Evolutionary conservation across 208 protist genomes (phyloP).

Genomic region (Balamuthia mandrillaris): DNA sequence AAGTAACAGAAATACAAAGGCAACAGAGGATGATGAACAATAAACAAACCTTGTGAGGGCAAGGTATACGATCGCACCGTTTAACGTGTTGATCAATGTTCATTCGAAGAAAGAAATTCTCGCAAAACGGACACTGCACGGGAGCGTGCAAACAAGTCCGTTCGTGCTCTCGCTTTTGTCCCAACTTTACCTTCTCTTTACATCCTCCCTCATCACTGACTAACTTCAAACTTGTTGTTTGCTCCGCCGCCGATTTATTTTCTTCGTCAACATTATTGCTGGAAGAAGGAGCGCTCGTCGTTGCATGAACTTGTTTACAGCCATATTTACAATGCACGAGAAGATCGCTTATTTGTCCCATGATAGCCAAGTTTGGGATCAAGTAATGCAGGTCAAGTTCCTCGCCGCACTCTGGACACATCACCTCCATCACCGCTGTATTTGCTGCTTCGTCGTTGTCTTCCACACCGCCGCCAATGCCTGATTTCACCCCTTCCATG

Average conservation of each 20-base stretch:
- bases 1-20: neutral
- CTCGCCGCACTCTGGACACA: neutral
- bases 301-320: neutral
- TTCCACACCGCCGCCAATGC: too few species aligned
- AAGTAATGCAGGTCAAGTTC: neutral
- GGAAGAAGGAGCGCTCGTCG: neutral
- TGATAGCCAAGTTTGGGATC: conserved; percentile 19
- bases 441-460: too few species aligned
- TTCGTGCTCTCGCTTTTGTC: neutral
- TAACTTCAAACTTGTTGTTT: too few species aligned
- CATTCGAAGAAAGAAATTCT: neutral
- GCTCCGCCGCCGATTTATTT: neutral
- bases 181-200: neutral
- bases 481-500: too few species aligned
- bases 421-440: too few species aligned
- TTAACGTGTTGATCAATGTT: neutral
- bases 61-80: neutral
- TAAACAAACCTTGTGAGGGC: neutral
- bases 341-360: conserved; percentile 18
- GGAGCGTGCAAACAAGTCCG: neutral
- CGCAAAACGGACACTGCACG: conserved; percentile 17
- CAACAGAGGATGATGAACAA: neutral
- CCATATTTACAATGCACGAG: conserved; percentile 4
- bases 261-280: neutral
- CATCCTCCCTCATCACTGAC: conserved; percentile 14